These are phyloP conservation scores for Podaxis sp. DNA, from an alignment of 768 basidiomycete genomes.

Conservation along the genomic window DNA sequence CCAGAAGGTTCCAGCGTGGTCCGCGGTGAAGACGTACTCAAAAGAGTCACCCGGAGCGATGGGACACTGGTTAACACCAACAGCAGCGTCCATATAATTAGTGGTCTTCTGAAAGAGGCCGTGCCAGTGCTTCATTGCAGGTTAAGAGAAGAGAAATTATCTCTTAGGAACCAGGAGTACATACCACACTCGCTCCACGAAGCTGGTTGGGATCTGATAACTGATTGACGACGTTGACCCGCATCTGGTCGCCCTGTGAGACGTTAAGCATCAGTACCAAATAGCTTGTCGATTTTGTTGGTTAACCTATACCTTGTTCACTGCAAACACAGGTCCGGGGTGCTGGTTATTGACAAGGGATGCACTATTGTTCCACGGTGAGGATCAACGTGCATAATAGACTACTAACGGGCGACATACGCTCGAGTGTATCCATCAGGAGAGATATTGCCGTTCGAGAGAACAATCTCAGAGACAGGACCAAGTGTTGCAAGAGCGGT, in stretches of 20 bases:
- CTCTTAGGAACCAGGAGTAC: background rate
- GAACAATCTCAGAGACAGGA: background rate
- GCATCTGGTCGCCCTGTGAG: slow-evolving; percentile 29
- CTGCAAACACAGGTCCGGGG: background rate
- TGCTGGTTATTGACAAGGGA: background rate
- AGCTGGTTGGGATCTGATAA: slow-evolving; percentile 50
- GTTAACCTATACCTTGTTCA: background rate
- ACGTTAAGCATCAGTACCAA: background rate
- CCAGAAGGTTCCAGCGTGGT: slow-evolving; percentile 48
- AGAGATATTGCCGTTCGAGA: background rate
- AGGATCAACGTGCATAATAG: background rate
- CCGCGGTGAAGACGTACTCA: slow-evolving; percentile 35
- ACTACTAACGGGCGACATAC: background rate
- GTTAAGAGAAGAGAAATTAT: slow-evolving; percentile 12
- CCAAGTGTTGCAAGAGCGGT: slow-evolving; percentile 23
- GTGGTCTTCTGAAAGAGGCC: slow-evolving; percentile 37
- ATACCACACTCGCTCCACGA: slow-evolving; percentile 47
- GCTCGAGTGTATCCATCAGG: background rate
- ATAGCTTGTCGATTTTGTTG: background rate
- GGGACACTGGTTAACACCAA: slow-evolving; percentile 41
- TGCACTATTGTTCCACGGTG: background rate
- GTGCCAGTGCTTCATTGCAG: slow-evolving; percentile 16
- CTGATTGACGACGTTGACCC: slow-evolving; percentile 45
- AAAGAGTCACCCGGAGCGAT: slow-evolving; percentile 38
- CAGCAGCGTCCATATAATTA: slow-evolving; percentile 40